Evolutionary conservation across 73 alveolate genomes (phyloP).

Genomic region (Tetrahymena elliotti): DNA sequence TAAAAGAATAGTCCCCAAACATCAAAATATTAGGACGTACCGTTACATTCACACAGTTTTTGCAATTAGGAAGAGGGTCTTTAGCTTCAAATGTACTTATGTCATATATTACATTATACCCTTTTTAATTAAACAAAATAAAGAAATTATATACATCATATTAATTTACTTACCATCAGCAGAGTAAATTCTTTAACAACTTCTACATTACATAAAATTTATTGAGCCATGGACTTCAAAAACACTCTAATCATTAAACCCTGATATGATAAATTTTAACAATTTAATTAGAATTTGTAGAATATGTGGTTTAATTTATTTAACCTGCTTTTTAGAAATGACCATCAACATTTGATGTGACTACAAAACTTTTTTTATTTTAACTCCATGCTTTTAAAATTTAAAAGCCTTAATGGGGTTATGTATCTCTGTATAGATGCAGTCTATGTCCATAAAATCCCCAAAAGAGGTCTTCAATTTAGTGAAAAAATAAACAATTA

Average conservation of each 20-base stretch:
- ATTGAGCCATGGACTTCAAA: conserved; percentile 24
- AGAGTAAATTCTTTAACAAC: neutral
- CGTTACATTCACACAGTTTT: conserved; percentile 9
- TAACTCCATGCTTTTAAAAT: conserved; percentile 25
- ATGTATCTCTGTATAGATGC: conserved; percentile 29
- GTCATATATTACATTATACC: conserved; percentile 28
- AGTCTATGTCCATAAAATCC: conserved; percentile 64
- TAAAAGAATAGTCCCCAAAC: conserved; percentile 49
- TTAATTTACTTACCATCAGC: neutral
- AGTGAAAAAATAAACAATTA: neutral
- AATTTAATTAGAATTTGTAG: neutral
- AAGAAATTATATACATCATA: neutral
- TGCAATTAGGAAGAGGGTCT: conserved; percentile 49
- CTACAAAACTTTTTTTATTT: conserved; percentile 17
- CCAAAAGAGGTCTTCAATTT: conserved; percentile 43
- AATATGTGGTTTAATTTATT: neutral
- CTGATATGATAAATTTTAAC: neutral
- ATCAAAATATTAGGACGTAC: conserved; percentile 61
- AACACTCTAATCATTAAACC: neutral
- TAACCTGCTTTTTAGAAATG: conserved; percentile 6
- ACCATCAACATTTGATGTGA: conserved; percentile 63
- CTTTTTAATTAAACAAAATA: neutral
- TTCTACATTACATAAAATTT: neutral
- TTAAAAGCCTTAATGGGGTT: conserved; percentile 54
- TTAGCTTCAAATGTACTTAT: neutral